Conservation (phyloP, 208 protist genomes). For the Lotmaria passim region DNA sequence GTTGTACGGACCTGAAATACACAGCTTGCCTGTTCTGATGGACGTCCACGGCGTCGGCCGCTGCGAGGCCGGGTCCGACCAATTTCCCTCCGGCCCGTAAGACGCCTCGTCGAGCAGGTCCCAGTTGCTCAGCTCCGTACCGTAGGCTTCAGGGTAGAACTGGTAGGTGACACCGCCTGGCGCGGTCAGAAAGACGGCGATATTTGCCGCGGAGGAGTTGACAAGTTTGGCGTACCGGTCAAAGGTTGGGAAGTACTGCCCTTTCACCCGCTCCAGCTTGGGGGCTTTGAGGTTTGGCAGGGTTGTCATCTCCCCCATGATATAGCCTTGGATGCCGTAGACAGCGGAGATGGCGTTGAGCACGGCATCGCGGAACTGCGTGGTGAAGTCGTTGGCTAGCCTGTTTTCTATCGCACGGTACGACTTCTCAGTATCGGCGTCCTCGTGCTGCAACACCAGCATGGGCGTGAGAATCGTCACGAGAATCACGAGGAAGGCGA, state of each 20-base stretch:
- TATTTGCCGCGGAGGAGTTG: slow-evolving; percentile 17
- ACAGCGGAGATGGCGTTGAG: slow-evolving; percentile 51
- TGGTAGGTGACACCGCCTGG: slow-evolving; percentile 71
- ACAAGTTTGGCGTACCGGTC: slow-evolving; percentile 26
- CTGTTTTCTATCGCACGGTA: slow-evolving; percentile 10
- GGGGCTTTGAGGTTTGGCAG: slow-evolving; percentile 44
- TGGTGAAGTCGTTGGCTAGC: slow-evolving; percentile 29
- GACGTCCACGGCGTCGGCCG: slow-evolving; percentile 15
- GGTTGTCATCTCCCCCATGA: slow-evolving; percentile 45
- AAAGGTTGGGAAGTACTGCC: slow-evolving; percentile 25
- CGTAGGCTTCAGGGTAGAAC: not conserved
- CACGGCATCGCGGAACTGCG: slow-evolving; percentile 39
- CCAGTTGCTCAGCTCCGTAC: slow-evolving; percentile 21
- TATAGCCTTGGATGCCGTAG: slow-evolving; percentile 54
- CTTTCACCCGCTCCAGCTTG: slow-evolving; percentile 31
- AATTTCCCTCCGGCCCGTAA: not conserved
- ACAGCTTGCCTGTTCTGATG: slow-evolving; percentile 29
- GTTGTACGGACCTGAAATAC: slow-evolving; percentile 42
- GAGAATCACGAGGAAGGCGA: slow-evolving; percentile 44
- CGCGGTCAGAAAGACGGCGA: slow-evolving; percentile 40
- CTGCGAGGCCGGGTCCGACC: not conserved
- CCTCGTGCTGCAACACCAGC: slow-evolving; percentile 33
- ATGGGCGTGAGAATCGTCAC: slow-evolving; percentile 41
- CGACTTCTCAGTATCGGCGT: slow-evolving; percentile 11
- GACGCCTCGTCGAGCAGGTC: slow-evolving; percentile 13